Base-by-base conservation (phyloP, 1,284 basidiomycete species). In the Tilletia setariae region DNA sequence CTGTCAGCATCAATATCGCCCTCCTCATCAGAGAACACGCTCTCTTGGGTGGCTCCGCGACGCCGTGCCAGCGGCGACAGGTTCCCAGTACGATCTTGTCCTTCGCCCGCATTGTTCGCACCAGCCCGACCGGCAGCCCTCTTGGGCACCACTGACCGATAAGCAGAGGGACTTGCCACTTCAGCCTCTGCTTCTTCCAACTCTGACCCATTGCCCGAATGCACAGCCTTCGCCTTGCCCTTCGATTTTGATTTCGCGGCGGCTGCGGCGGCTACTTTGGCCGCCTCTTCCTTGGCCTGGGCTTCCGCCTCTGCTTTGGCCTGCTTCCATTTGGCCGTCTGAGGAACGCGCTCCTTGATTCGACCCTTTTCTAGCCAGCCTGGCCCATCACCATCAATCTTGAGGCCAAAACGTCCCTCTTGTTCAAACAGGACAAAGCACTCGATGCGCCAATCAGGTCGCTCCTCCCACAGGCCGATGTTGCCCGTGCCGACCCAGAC, bases 341-440 rank as follows among this genome's bases (percentile, higher is more conserved):
- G 64, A 23, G 75, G 71, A 11, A 74, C 64, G 19, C 71, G 53
- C 35, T 75, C 77, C 2, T 66, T 76, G 28, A 85, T 83, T 51
- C 86, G 87, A 68, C 89, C 86, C 76, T 87, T 87, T 85, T 97
- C 94, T 77, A 89, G 89, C 83, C 90, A 91, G 7, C 88, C 88
- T 4, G 91, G 89, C 6, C 84, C 84, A 11, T 87, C 85, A 23
- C 91, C 93, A 80, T 97, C 94, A 44, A 97, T 49, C 62, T 32
- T 25, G 19, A 80, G 64, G 13, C 59, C 81, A 21, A 61, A 40
- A 78, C 89, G 90, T 40, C 90, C 89, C 83, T 95, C 93, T 76
- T 88, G 89, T 82, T 87, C 89, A 82, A 96, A 96, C 74, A 88
- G 86, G 71, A 90, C 88, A 74, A 94, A 94, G 78, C 92, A 90